phyloP scores from a whole-genome alignment of 2,329 filamentous ascomycete genomes.

The Pseudogymnoascus pannorum region DNA sequence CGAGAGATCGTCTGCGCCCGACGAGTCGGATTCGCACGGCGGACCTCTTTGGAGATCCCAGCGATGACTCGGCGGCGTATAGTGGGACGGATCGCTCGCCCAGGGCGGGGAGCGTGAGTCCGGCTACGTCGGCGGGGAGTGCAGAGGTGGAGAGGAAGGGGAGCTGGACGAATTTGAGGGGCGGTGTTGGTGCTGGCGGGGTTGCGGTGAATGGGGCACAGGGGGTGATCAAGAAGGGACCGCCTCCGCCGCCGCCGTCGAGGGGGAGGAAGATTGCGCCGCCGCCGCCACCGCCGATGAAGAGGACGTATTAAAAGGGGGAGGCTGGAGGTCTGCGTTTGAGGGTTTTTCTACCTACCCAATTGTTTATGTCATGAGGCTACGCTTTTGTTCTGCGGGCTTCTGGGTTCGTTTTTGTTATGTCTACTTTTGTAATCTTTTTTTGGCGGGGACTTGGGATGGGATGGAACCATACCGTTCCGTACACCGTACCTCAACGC shows the following conservation, averaged over 20 bases:
- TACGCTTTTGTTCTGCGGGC: background rate
- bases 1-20: constrained; percentile 30
- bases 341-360: background rate
- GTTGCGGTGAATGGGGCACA: constrained; percentile 21
- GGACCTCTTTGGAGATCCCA: constrained; percentile 43
- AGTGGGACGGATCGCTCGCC: constrained; percentile 41
- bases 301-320: background rate
- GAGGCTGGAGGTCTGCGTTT: too few species aligned
- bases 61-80: constrained; percentile 43
- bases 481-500: background rate
- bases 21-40: constrained; percentile 22
- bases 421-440: background rate
- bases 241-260: constrained; percentile 55
- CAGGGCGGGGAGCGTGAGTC: constrained; percentile 44
- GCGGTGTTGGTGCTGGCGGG: constrained; percentile 21
- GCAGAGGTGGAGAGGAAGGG: constrained; percentile 43
- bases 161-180: constrained; percentile 27
- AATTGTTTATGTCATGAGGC: background rate
- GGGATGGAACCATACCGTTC: background rate
- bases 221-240: constrained; percentile 39
- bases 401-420: background rate
- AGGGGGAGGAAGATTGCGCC: constrained; percentile 60
- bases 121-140: constrained; percentile 45
- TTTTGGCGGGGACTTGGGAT: background rate
- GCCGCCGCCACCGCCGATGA: constrained; percentile 41